Base-by-base conservation (phyloP, 2,329 filamentous ascomycete species). In the Didymella pomorum region DNA sequence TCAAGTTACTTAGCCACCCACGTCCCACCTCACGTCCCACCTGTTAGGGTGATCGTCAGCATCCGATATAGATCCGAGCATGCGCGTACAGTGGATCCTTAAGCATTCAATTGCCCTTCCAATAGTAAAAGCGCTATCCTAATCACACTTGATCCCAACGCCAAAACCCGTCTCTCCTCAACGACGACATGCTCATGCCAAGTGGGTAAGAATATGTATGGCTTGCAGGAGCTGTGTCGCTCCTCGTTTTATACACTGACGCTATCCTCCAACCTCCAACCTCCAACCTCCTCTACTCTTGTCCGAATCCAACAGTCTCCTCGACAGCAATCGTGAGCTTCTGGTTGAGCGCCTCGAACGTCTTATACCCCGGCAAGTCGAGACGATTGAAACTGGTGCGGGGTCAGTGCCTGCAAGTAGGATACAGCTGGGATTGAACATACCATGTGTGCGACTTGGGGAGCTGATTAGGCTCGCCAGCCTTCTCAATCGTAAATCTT, bases 401-500 rank as follows among this genome's bases (percentile, higher is more conserved):
- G n/a, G n/a, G 26, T 59, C 16, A 58, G 56, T 23, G 18, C 21
- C 21, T 26, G 4, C 11, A 28, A 18, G 12, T 4, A 37, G 9
- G 3, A 26, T 11, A 4, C 23, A 35, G n/a, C 10, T 18, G 35
- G 25, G 23, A 3, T 11, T 2, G 23, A 85, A 85, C 90, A 69
- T 87, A 97, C 93, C 95, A 99, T 69, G 95, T 99, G 77, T 99
- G 95, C 60, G 93, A 95, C 81, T 99, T 99, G 29, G 95, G 95
- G 74, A 99, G 78, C 70, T 97, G 96, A 61, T 84, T 87, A 51
- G 93, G 83, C 75, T 98, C 95, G 58, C 95, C 95, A 35, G 93
- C 92, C 82, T 98, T 98, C 78, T 99, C 95, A 78, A 99, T 98
- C 0, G 95, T 99, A 73, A 99, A 99, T 63, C 95, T 84, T 79